A percentile compares a stretch with the other conserved stretches of the same genome.
Conservation (phyloP, 106 monocot genomes). For the Posidonia australis region DNA sequence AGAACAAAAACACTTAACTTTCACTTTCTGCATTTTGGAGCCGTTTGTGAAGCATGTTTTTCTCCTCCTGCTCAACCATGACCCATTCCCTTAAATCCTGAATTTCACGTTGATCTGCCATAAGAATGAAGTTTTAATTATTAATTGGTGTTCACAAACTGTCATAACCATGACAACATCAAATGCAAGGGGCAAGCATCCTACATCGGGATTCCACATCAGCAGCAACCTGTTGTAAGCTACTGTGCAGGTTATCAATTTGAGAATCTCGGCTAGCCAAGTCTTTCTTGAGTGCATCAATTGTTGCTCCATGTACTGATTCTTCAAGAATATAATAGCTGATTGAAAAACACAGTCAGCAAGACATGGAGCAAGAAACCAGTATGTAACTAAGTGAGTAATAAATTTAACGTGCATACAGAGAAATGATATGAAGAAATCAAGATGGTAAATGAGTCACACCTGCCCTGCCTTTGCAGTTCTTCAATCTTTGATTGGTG, state of each 20-base stretch:
- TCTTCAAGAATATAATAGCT: slow-evolving; percentile 32
- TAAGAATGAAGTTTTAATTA: neutral
- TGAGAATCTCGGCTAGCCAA: slow-evolving; percentile 28
- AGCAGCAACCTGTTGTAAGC: slow-evolving; percentile 25
- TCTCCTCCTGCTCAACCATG: slow-evolving; percentile 58
- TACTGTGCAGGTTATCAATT: slow-evolving; percentile 22
- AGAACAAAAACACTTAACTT: slow-evolving; percentile 26
- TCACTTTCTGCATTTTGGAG: slow-evolving; percentile 58
- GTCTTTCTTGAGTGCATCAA: slow-evolving; percentile 36
- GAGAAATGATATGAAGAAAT: neutral
- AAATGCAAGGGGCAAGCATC: slow-evolving; percentile 6
- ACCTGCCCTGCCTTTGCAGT: slow-evolving; percentile 47
- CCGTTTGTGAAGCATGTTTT: slow-evolving; percentile 40
- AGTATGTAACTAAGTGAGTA: neutral
- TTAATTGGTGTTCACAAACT: neutral
- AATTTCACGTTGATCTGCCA: slow-evolving; percentile 42
- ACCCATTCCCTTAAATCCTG: slow-evolving; percentile 57
- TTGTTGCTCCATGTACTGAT: slow-evolving; percentile 29
- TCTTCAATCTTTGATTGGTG: slow-evolving; percentile 34
- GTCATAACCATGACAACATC: neutral
- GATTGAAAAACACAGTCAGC: slow-evolving; percentile 6
- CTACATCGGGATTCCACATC: slow-evolving; percentile 39
- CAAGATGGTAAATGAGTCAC: neutral
- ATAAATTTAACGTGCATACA: neutral
- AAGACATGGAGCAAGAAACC: neutral